Conservation (phyloP, 306 rosid genomes). For the Glycine tomentella region DNA sequence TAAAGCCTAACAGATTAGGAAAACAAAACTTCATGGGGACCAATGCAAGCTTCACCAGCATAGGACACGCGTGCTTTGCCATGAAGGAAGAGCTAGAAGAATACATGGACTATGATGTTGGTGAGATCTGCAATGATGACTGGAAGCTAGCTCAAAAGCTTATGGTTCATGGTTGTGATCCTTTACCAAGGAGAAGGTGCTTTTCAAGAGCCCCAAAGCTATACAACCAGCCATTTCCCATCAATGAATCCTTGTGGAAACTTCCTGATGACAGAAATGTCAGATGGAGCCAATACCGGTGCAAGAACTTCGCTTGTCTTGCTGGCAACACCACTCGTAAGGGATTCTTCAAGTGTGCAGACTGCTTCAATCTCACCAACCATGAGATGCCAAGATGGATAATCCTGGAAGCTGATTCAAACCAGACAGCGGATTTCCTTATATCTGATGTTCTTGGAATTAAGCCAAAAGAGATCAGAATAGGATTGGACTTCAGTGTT, state of each 20-base stretch:
- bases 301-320: slow-evolving; percentile 77
- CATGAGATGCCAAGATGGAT: slow-evolving; percentile 80
- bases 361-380: slow-evolving; percentile 71
- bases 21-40: slow-evolving; percentile 90
- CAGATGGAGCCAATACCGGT: slow-evolving; percentile 72
- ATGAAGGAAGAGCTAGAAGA: slow-evolving; percentile 74
- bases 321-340: slow-evolving; percentile 52
- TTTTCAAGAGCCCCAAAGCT: slow-evolving; percentile 67
- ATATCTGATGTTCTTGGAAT: slow-evolving; percentile 63
- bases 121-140: slow-evolving; percentile 81
- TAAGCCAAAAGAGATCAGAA: slow-evolving; percentile 70
- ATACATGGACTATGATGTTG: slow-evolving; percentile 82
- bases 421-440: slow-evolving; percentile 60
- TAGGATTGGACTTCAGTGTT: slow-evolving; percentile 77
- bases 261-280: slow-evolving; percentile 78
- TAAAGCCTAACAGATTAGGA: slow-evolving; percentile 71
- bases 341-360: slow-evolving; percentile 82
- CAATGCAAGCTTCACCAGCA: slow-evolving; percentile 82
- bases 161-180: slow-evolving; percentile 89
- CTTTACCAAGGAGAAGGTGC: slow-evolving; percentile 82
- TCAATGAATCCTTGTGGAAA: slow-evolving; percentile 69
- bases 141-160: slow-evolving; percentile 83
- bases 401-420: slow-evolving; percentile 39
- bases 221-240: slow-evolving; percentile 61
- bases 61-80: slow-evolving; percentile 77